Evolutionary conservation across 257 asterid genomes (phyloP).

Genomic region (Ocimum tenuiflorum): DNA sequence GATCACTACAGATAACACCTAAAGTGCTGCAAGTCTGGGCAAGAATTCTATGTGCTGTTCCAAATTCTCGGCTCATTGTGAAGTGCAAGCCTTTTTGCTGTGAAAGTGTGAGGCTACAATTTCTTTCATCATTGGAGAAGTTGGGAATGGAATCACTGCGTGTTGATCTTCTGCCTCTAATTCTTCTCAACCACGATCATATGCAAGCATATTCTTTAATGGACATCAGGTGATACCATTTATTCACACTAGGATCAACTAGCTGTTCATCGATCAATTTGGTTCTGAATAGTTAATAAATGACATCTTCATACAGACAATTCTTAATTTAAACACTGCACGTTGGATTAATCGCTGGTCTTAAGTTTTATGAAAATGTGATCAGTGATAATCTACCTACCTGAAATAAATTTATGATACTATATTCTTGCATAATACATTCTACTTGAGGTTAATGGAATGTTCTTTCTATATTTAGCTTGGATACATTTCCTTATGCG

Average conservation of each 20-base stretch:
- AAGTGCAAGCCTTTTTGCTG: conserved; percentile 98
- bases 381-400: neutral
- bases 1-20: conserved; percentile 68
- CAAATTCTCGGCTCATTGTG: conserved; percentile 88
- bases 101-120: conserved; percentile 82
- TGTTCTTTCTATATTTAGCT: conserved; percentile 39
- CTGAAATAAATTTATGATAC: neutral
- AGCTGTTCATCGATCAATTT: conserved; percentile 1
- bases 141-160: conserved; percentile 91
- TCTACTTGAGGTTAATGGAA: conserved; percentile 12
- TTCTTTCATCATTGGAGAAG: conserved; percentile 76
- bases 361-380: neutral
- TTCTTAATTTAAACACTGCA: neutral
- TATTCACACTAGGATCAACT: conserved; percentile 6
- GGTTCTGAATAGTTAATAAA: neutral
- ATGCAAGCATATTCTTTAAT: conserved; percentile 98
- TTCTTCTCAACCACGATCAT: conserved; percentile 97
- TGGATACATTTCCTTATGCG: conserved; percentile 99
- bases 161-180: conserved; percentile 92
- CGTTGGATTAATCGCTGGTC: neutral
- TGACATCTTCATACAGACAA: neutral
- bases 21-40: conserved; percentile 97
- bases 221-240: conserved; percentile 79
- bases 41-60: conserved; percentile 83
- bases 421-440: conserved; percentile 1